Conservation (phyloP, 2,329 filamentous ascomycete genomes). For the Xylaria sp. region DNA sequence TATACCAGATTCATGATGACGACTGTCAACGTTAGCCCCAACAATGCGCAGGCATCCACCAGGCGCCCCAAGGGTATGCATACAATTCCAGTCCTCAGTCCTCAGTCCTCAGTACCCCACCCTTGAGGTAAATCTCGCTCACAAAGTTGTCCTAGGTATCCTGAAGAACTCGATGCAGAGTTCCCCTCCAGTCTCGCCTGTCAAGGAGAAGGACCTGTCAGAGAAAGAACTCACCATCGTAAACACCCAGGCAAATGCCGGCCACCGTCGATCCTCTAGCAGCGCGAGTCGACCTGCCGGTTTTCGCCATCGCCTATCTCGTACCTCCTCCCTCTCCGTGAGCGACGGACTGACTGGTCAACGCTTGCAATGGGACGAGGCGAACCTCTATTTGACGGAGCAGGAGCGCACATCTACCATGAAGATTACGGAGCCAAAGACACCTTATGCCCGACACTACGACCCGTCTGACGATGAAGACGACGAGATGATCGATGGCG, state of each 20-base stretch:
- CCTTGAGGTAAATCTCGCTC: background rate
- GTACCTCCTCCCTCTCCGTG: conserved; percentile 40
- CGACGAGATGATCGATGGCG: conserved; percentile 55
- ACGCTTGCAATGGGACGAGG: conserved; percentile 96
- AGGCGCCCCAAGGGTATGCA: conserved; percentile 31
- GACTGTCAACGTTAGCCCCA: conserved; percentile 27
- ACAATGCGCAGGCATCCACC: conserved; percentile 18
- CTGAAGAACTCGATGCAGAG: conserved; percentile 80
- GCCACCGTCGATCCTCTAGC: conserved; percentile 78
- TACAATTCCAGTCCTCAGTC: background rate
- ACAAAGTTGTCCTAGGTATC: conserved; percentile 58
- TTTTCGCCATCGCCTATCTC: conserved; percentile 66
- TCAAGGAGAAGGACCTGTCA: conserved; percentile 49
- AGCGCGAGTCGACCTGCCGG: conserved; percentile 56
- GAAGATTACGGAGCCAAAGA: conserved; percentile 99
- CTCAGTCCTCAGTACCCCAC: background rate
- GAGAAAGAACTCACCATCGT: conserved; percentile 88
- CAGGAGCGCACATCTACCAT: conserved; percentile 93
- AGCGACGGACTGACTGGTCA: conserved; percentile 54
- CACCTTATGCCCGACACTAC: conserved; percentile 88
- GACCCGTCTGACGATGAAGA: conserved; percentile 84
- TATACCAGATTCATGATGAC: conserved; percentile 25
- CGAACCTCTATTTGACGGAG: conserved; percentile 93
- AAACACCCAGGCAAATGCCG: conserved; percentile 93
- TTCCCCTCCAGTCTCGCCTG: conserved; percentile 50